phyloP scores from a whole-genome alignment of 1,139 yeast genomes.

The Taphrina communis region DNA sequence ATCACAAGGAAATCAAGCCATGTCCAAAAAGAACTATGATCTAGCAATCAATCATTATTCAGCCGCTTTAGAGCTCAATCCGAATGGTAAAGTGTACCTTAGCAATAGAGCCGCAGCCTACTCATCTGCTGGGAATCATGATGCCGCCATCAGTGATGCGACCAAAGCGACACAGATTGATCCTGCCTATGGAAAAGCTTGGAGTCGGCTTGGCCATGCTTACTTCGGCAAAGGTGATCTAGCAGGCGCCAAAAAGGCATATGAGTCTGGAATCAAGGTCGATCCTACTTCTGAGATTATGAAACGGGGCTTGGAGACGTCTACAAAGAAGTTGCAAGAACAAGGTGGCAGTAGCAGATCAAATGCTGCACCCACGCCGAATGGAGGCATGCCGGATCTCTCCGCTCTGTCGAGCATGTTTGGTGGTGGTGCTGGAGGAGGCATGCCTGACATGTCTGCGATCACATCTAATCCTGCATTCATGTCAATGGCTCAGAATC shows the following conservation, averaged over 20 bases:
- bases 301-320: slow-evolving; percentile 92
- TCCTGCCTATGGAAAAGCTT: slow-evolving; percentile 85
- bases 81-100: slow-evolving; percentile 78
- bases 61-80: slow-evolving; percentile 74
- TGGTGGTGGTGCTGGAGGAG: slow-evolving; percentile 57
- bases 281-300: slow-evolving; percentile 93
- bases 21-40: slow-evolving; percentile 76
- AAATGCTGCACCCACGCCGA: slow-evolving; percentile 42
- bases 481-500: slow-evolving; percentile 81
- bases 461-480: slow-evolving; percentile 54
- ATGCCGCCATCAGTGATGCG: slow-evolving; percentile 82
- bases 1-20: slow-evolving; percentile 85
- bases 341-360: slow-evolving; percentile 53
- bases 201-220: slow-evolving; percentile 93
- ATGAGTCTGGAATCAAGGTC: slow-evolving; percentile 79
- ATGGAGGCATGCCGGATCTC: slow-evolving; percentile 64
- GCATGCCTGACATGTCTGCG: slow-evolving; percentile 50
- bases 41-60: slow-evolving; percentile 79
- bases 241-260: slow-evolving; percentile 87
- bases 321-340: slow-evolving; percentile 78
- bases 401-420: slow-evolving; percentile 58
- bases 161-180: slow-evolving; percentile 76
- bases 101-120: slow-evolving; percentile 98
- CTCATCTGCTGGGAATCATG: slow-evolving; percentile 76
- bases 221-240: slow-evolving; percentile 88